Base-by-base conservation (phyloP, 202 grass and related monocot genomes). In the Setaria viridis region DNA sequence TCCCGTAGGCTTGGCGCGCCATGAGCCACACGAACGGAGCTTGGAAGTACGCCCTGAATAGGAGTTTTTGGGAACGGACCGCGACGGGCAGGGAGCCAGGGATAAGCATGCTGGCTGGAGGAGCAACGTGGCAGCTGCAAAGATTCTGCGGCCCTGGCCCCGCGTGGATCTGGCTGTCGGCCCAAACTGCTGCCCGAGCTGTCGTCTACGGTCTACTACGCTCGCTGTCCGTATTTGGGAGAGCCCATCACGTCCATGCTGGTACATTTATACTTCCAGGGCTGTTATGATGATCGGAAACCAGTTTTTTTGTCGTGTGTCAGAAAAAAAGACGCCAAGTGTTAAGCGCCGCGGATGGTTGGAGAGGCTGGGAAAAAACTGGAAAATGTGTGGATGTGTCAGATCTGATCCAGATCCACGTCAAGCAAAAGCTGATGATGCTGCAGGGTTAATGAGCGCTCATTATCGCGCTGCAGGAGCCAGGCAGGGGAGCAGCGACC, bases 61-160 rank as follows among this genome's bases (percentile, higher is more conserved):
- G 45, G 56, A 86, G 65, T 6, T 79, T 70, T 59, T 50, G 15
- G 34, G 37, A 6, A 2, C 49, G 39, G 37, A 9, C 5, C 49
- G 39, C 43, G 67, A 62, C 54, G 29, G 50, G 3, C 13, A 55
- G 3, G 51, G 51, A 2, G 51, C 13, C 13, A 16, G 14, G 29
- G 21, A 80, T 85, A 9, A 43, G 57, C 76, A 41, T 9, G 77
- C 56, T 81, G n/a, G 78, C 60, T 12, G 70, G 55, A 67, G 77
- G 43, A 59, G 70, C 47, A 59, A 49, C 85, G 68, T 74, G 77
- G 77, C 35, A 86, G 85, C 69, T 48, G 66, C 70, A 68, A 58
- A 81, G 76, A 80, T 87, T 67, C 85, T 67, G 58, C 68, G 6
- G 46, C 7, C 77, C 37, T 75, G 69, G 21, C 16, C 76, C 63